Evolutionary conservation across 208 protist genomes (phyloP).

Genomic region (Balamuthia mandrillaris): DNA sequence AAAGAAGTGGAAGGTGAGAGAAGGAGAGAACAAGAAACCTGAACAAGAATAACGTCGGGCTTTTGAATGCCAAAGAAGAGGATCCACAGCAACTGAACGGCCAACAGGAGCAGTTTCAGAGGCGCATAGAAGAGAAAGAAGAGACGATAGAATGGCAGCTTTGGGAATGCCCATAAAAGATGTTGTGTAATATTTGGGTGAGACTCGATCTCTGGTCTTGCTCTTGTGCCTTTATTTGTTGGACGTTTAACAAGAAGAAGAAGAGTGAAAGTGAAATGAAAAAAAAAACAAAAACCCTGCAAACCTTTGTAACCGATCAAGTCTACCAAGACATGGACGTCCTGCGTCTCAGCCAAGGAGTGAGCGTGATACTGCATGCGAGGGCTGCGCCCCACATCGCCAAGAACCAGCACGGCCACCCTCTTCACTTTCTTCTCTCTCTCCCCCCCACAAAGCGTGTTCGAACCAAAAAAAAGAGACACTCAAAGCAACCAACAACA

Average conservation of each 20-base stretch:
- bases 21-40: no score
- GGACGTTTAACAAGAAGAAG: neutral
- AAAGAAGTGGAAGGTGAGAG: no score
- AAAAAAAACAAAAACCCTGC: no score
- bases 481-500: no score
- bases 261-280: neutral
- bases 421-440: no score
- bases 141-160: neutral
- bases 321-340: neutral
- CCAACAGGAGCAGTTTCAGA: conserved; percentile 1
- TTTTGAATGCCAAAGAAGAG: neutral
- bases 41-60: neutral
- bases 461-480: no score
- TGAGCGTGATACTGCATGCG: conserved; percentile 18
- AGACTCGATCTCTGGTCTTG: neutral
- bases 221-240: neutral
- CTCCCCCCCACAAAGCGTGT: no score
- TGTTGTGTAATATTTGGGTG: conserved; percentile 5
- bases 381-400: neutral
- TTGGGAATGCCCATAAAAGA: neutral
- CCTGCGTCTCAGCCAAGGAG: neutral
- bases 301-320: neutral
- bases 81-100: neutral
- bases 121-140: neutral
- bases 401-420: neutral